These are phyloP conservation scores for Elongisporangium anandrum DNA, from an alignment of 352 stramenopile genomes.

Conservation along the genomic window DNA sequence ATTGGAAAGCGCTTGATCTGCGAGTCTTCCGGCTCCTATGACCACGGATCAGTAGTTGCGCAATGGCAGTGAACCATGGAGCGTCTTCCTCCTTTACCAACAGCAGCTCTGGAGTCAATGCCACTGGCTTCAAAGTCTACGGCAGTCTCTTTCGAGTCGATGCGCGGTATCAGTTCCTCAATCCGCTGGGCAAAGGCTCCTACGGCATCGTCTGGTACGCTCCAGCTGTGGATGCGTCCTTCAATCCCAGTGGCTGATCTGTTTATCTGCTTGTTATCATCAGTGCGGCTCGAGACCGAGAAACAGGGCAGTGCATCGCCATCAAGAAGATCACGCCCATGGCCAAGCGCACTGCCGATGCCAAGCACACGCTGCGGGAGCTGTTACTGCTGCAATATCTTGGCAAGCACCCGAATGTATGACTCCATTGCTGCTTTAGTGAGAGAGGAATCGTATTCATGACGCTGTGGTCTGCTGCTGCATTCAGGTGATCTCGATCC, in stretches of 20 bases:
- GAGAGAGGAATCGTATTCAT: not conserved
- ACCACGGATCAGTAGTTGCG: not conserved
- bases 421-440: not conserved
- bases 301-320: conserved; percentile 75
- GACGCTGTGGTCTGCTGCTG: not conserved
- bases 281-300: conserved; percentile 70
- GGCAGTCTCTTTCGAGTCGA: conserved; percentile 80
- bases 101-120: not conserved
- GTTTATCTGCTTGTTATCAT: not conserved
- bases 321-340: conserved; percentile 92
- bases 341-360: conserved; percentile 70
- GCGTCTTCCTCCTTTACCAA: not conserved
- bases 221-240: not conserved
- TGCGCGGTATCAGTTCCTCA: conserved; percentile 82
- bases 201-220: conserved; percentile 88
- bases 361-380: conserved; percentile 88
- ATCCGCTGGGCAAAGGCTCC: conserved; percentile 87
- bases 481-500: conserved; percentile 72
- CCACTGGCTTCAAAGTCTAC: conserved; percentile 68
- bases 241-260: not conserved
- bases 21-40: not conserved
- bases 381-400: conserved; percentile 85
- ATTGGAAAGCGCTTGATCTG: not conserved
- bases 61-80: not conserved
- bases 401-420: conserved; percentile 82